Conservation (phyloP, 2,329 filamentous ascomycete species). For the Polytolypa hystricis region DNA sequence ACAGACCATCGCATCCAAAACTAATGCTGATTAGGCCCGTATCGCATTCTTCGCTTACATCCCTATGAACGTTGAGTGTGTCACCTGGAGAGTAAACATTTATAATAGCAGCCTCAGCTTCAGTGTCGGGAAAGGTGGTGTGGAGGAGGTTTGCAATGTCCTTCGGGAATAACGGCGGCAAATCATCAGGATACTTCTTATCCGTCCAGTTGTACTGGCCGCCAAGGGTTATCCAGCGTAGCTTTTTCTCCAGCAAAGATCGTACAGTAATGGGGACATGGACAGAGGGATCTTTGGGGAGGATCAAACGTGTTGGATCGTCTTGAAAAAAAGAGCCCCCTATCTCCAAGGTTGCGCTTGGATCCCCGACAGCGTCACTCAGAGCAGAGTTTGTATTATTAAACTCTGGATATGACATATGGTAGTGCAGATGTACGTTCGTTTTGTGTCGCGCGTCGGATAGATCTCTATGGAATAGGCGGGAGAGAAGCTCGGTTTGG, state of each 20-base stretch:
- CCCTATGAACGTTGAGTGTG: slow-evolving; percentile 82
- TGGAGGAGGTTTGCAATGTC: slow-evolving; percentile 61
- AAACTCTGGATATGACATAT: slow-evolving; percentile 50
- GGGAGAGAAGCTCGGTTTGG: slow-evolving; percentile 60
- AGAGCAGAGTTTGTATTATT: slow-evolving; percentile 23
- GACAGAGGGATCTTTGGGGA: slow-evolving; percentile 58
- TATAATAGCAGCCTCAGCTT: slow-evolving; percentile 80
- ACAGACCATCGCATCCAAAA: slow-evolving; percentile 80
- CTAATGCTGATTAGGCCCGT: slow-evolving; percentile 74
- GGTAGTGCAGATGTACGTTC: slow-evolving; percentile 79
- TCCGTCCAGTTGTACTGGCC: slow-evolving; percentile 95
- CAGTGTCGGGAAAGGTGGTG: slow-evolving; percentile 62
- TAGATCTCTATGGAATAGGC: slow-evolving; percentile 67
- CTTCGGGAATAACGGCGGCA: slow-evolving; percentile 59
- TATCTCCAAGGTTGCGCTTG: not conserved
- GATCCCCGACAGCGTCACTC: slow-evolving; percentile 37
- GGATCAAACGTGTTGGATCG: slow-evolving; percentile 21
- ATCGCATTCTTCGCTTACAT: slow-evolving; percentile 77
- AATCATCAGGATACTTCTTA: slow-evolving; percentile 62
- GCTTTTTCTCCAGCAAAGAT: slow-evolving; percentile 63
- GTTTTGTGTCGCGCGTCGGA: slow-evolving; percentile 65
- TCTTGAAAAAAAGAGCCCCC: slow-evolving; percentile 45
- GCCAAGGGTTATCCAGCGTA: slow-evolving; percentile 90
- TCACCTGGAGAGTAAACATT: slow-evolving; percentile 89
- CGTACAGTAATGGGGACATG: slow-evolving; percentile 63